Evolutionary conservation across 352 stramenopile genomes (phyloP).

Genomic region (Globisporangium solare): DNA sequence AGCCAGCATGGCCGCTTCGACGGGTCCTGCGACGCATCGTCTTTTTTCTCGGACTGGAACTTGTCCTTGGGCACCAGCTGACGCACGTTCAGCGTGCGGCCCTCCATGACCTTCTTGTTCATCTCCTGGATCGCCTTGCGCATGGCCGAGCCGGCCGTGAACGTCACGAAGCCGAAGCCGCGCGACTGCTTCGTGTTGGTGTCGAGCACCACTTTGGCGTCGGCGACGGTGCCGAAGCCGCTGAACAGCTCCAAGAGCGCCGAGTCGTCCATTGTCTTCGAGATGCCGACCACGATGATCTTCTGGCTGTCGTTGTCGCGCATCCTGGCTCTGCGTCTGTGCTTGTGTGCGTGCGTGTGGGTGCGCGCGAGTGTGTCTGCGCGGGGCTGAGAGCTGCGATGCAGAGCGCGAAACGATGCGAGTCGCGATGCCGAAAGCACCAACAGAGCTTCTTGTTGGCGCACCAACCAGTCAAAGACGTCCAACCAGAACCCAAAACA

Average conservation of each 20-base stretch:
- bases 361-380: not conserved
- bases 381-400: not conserved
- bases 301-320: conserved; percentile 80
- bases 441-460: not conserved
- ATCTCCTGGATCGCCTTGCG: conserved; percentile 68
- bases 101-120: conserved; percentile 70
- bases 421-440: not conserved
- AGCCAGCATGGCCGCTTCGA: conserved; percentile 59
- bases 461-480: not conserved
- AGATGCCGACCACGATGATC: conserved; percentile 79
- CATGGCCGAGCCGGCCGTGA: conserved; percentile 64
- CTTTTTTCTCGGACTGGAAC: conserved; percentile 42
- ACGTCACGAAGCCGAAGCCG: conserved; percentile 84
- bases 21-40: conserved; percentile 28
- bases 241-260: conserved; percentile 69
- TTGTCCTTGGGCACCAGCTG: conserved; percentile 71
- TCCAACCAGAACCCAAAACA: not conserved
- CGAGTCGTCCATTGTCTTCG: conserved; percentile 68
- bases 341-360: not conserved
- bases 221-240: conserved; percentile 59
- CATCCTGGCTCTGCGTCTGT: conserved; percentile 22
- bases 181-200: conserved; percentile 50
- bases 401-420: conserved; percentile 3
- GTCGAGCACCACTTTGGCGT: conserved; percentile 74
- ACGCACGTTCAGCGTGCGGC: conserved; percentile 69